phyloP scores from a whole-genome alignment of 306 rosid genomes.

The Cicer bijugum region DNA sequence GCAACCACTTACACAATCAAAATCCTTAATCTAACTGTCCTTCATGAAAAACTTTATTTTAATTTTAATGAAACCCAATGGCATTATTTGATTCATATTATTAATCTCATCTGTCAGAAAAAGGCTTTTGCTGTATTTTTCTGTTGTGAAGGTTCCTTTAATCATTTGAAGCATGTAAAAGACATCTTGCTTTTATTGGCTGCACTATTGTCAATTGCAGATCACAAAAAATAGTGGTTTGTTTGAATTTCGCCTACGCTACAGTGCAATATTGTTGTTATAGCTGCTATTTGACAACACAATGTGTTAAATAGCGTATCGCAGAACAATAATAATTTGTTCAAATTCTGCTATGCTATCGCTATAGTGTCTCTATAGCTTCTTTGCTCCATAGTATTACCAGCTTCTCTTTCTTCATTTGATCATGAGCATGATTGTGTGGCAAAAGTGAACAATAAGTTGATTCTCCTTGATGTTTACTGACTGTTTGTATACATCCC shows the following conservation, averaged over 20 bases:
- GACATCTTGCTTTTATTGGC: background rate
- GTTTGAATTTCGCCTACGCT: background rate
- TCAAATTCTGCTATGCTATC: background rate
- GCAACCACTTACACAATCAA: background rate
- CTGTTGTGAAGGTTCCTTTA: background rate
- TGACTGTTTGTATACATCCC: background rate
- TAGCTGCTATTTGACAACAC: background rate
- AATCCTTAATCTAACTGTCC: constrained; percentile 8
- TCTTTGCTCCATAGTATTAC: constrained; percentile 13
- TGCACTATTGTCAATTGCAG: background rate
- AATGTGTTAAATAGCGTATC: background rate
- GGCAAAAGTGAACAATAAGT: background rate
- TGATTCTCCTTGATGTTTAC: too few species aligned
- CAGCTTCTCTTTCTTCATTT: background rate
- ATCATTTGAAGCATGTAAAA: constrained; percentile 15
- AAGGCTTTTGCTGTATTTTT: background rate
- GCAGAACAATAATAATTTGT: background rate
- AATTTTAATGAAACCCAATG: background rate
- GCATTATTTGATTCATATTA: constrained; percentile 4
- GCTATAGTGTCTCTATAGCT: background rate
- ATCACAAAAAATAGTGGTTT: background rate
- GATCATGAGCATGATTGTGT: background rate
- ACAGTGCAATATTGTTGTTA: background rate
- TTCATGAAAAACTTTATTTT: background rate
- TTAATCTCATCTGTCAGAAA: background rate